phyloP scores from a whole-genome alignment of 805 yeast species.

The Isabelozyma pseudorhagii region DNA sequence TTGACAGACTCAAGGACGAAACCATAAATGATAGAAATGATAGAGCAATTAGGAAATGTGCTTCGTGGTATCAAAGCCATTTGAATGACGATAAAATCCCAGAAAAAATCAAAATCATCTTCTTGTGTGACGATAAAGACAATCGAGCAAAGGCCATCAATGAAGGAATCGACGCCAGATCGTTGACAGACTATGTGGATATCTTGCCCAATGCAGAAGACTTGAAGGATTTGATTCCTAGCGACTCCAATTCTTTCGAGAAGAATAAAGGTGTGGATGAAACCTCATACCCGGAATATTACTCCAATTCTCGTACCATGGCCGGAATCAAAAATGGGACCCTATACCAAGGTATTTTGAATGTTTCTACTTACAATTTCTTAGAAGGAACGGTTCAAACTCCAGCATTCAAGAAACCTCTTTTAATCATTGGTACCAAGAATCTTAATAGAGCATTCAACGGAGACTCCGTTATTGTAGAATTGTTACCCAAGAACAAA shows the following conservation, averaged over 20 bases:
- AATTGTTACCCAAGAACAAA: slow-evolving; percentile 74
- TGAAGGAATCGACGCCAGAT: slow-evolving; percentile 53
- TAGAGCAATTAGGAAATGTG: slow-evolving; percentile 76
- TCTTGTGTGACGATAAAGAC: slow-evolving; percentile 75
- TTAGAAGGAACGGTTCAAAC: slow-evolving; percentile 81
- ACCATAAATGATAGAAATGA: slow-evolving; percentile 87
- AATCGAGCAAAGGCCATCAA: slow-evolving; percentile 56
- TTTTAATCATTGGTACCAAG: slow-evolving; percentile 77
- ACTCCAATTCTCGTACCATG: slow-evolving; percentile 74
- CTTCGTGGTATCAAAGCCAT: slow-evolving; percentile 71
- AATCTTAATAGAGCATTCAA: slow-evolving; percentile 87
- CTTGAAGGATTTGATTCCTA: slow-evolving; percentile 74
- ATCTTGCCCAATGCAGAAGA: slow-evolving; percentile 69
- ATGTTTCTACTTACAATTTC: slow-evolving; percentile 80
- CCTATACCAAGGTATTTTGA: slow-evolving; percentile 78
- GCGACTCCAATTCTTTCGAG: slow-evolving; percentile 38
- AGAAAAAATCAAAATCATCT: slow-evolving; percentile 44
- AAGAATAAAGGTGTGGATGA: slow-evolving; percentile 36
- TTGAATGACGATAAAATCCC: slow-evolving; percentile 31
- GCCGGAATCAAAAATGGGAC: slow-evolving; percentile 91
- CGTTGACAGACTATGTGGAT: slow-evolving; percentile 68
- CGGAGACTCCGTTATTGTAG: slow-evolving; percentile 89
- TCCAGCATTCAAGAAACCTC: slow-evolving; percentile 73
- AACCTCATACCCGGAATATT: slow-evolving; percentile 70
- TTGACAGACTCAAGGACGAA: slow-evolving; percentile 62